phyloP scores from a whole-genome alignment of 441 rosid species.

The Populus hybrid region DNA sequence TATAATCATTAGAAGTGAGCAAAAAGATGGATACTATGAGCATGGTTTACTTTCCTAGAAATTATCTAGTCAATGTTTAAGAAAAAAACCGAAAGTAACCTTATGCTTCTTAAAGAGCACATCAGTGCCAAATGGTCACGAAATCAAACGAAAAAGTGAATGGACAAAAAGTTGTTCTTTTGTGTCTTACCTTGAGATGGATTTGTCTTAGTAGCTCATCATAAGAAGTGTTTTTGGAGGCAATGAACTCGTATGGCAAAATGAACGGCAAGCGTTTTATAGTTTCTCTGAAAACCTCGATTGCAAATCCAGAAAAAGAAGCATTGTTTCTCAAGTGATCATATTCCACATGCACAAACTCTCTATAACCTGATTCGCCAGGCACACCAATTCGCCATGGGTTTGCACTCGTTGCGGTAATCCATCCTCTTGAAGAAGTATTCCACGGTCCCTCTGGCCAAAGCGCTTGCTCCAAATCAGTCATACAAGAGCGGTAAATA shows the following conservation, averaged over 20 bases:
- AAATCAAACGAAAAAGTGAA: too few relatives aligned
- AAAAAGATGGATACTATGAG: too few relatives aligned
- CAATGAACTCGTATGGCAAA: slow-evolving; percentile 5
- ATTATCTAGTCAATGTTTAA: too few relatives aligned
- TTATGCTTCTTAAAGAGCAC: too few relatives aligned
- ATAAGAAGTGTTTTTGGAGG: slow-evolving; percentile 11
- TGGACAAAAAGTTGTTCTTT: too few relatives aligned
- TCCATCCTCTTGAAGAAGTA: slow-evolving; percentile 25
- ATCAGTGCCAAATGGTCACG: too few relatives aligned
- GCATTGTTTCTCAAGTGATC: background rate
- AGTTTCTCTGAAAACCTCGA: slow-evolving; percentile 14
- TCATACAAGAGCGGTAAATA: slow-evolving; percentile 8
- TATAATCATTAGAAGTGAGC: too few relatives aligned
- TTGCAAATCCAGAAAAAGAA: slow-evolving; percentile 6
- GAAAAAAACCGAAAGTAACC: too few relatives aligned
- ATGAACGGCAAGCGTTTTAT: slow-evolving; percentile 6
- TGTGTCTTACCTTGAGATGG: slow-evolving; percentile 9
- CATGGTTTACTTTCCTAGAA: too few relatives aligned
- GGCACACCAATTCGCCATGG: slow-evolving; percentile 27
- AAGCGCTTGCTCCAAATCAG: slow-evolving; percentile 8
- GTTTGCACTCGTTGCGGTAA: background rate
- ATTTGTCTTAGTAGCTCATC: slow-evolving; percentile 15
- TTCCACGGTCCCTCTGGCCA: slow-evolving; percentile 23
- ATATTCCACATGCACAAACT: slow-evolving; percentile 3
- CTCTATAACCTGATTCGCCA: background rate